Evolutionary conservation across 2,329 filamentous ascomycete species (phyloP).

Genomic region (Ascochyta pisi): DNA sequence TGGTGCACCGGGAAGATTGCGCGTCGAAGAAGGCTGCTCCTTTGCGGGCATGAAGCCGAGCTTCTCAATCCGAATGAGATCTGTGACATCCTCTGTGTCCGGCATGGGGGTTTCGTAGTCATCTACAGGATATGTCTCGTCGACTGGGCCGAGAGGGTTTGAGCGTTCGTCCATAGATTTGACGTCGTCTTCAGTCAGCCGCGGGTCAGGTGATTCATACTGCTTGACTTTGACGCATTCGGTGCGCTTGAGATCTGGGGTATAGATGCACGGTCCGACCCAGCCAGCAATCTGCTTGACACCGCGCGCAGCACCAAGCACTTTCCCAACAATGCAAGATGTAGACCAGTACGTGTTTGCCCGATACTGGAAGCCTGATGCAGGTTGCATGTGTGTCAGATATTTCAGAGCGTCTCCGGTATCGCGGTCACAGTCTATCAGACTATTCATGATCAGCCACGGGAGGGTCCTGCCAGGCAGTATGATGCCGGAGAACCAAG

Average conservation of each 20-base stretch:
- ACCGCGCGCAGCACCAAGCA: slow-evolving; percentile 70
- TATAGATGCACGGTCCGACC: slow-evolving; percentile 75
- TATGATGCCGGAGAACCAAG: slow-evolving; percentile 77
- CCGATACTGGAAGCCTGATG: slow-evolving; percentile 78
- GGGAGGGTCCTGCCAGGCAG: slow-evolving; percentile 74
- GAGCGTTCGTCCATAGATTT: slow-evolving; percentile 71
- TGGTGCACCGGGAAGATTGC: slow-evolving; percentile 40
- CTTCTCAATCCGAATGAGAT: slow-evolving; percentile 73
- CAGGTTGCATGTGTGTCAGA: slow-evolving; percentile 71
- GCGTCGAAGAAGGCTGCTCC: slow-evolving; percentile 39
- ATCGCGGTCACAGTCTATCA: slow-evolving; percentile 77
- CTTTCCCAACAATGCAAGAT: slow-evolving; percentile 75
- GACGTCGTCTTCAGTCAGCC: slow-evolving; percentile 65
- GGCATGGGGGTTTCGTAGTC: slow-evolving; percentile 71
- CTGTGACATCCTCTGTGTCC: slow-evolving; percentile 64
- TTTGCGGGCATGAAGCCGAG: slow-evolving; percentile 63
- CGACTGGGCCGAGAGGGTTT: slow-evolving; percentile 70
- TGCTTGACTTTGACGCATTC: slow-evolving; percentile 75
- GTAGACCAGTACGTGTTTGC: slow-evolving; percentile 80
- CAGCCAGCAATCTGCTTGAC: slow-evolving; percentile 75
- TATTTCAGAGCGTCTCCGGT: slow-evolving; percentile 69
- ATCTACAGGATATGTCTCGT: slow-evolving; percentile 67
- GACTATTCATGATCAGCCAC: slow-evolving; percentile 78
- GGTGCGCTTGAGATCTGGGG: slow-evolving; percentile 69
- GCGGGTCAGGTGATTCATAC: slow-evolving; percentile 61